Conservation (phyloP, 2,329 filamentous ascomycete species). For the Metarhizium brunneum region DNA sequence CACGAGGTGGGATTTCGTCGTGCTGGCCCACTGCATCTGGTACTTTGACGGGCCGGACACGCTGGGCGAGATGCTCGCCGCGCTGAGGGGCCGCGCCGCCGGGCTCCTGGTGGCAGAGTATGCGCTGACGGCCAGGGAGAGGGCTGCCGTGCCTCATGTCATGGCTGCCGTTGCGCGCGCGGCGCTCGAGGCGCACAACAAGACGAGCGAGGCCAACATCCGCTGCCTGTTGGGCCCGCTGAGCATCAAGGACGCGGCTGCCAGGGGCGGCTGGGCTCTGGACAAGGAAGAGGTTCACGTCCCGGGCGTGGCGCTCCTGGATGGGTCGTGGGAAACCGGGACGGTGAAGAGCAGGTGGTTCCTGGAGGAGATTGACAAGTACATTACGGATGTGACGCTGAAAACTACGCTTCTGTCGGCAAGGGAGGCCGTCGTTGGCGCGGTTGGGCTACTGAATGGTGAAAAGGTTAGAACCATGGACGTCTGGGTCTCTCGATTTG, state of each 20-base stretch:
- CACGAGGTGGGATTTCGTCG: constrained; percentile 31
- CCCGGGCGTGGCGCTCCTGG: constrained; percentile 27
- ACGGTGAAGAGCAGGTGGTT: constrained; percentile 21
- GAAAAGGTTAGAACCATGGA: constrained; percentile 30
- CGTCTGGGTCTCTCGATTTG: constrained; percentile 24
- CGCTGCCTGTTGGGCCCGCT: constrained; percentile 33
- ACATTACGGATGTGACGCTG: constrained; percentile 17
- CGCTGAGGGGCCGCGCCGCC: constrained; percentile 12
- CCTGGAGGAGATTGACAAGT: constrained; percentile 21
- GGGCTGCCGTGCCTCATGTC: constrained; percentile 36
- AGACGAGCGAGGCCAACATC: constrained; percentile 33
- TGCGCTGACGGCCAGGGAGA: constrained; percentile 23
- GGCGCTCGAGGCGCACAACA: constrained; percentile 31
- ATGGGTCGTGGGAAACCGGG: constrained; percentile 37
- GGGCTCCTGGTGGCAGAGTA: constrained; percentile 18
- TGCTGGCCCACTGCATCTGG: constrained; percentile 43
- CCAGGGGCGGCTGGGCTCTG: constrained; percentile 26
- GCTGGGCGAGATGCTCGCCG: constrained; percentile 13
- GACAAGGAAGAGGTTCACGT: constrained; percentile 26
- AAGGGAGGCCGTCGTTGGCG: constrained; percentile 22
- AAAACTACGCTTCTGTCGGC: constrained; percentile 17
- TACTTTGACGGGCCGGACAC: constrained; percentile 36
- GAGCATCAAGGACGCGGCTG: constrained; percentile 27
- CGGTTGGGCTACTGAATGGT: constrained; percentile 18
- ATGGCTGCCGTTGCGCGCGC: constrained; percentile 38